Evolutionary conservation across 1,284 basidiomycete genomes (phyloP), one percentile per base, ranked within the genome.

Genomic region (Papiliotrema nemorosa): DNA sequence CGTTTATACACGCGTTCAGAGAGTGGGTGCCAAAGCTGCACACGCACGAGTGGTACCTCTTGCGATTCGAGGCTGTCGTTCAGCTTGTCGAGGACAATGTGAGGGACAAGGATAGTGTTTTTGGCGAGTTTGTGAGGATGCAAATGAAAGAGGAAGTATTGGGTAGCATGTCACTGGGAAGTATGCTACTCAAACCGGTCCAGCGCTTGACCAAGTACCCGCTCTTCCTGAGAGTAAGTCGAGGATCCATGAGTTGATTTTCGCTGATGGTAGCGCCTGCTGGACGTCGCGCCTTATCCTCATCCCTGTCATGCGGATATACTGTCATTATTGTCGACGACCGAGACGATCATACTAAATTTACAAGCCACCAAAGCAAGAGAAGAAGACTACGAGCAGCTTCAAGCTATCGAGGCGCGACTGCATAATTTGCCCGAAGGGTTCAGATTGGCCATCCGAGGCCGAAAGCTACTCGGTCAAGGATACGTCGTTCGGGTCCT

Each of bases 21-120:
- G 65, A 71, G 1, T 85, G 86, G 66, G 78, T 90, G 16, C 75
- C 80, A 1, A 79, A 78, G 41, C 73, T 92, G 34, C 86, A 90
- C 66, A 80, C 87, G 3, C 88, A 94, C 64, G 88, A 90, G 69
- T 85, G 87, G 12, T 94, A 92, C 69, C 74, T 94, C 3, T 83
- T 87, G 14, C 78, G 82, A 42, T 79, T 91, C 40, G 84, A 85
- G 45, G 77, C 78, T 24, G 81, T 85, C 0, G 78, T 79, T 2
- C 72, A 77, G 6, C 64, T 79, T 47, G 81, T 90, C 33, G 80
- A 81, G 44, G 69, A 75, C 29, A 74, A 84, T 58, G 69, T 82
- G n/a, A 70, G 75, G 10, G 81, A 85, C 55, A 67, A 72, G 16
- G 69, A 74, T 16, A 83, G 78, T 63, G 85, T 88, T 52, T 88